Conservation (phyloP, 805 yeast species). For the Ogataea thermomethanolica region DNA sequence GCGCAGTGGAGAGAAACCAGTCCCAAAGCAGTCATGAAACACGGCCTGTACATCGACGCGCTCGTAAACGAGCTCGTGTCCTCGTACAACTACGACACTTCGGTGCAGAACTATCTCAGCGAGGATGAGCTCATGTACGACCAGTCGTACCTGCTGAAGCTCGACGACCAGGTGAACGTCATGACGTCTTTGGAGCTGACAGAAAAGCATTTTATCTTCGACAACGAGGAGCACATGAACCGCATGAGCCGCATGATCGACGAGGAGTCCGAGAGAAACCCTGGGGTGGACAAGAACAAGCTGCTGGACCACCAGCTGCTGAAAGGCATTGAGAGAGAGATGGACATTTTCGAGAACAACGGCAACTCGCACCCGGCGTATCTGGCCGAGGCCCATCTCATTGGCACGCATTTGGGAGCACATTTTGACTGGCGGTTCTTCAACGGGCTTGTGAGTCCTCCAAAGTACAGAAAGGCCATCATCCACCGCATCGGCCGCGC, state of each 20-base stretch:
- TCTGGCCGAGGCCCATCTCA: constrained; percentile 37
- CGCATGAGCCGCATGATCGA: constrained; percentile 12
- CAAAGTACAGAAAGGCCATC: constrained; percentile 35
- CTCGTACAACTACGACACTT: constrained; percentile 11
- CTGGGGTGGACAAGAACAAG: constrained; percentile 1
- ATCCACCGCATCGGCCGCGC: constrained; percentile 49
- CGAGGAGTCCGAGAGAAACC: constrained; percentile 2
- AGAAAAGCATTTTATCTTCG: constrained; percentile 27
- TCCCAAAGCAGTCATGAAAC: constrained; percentile 12
- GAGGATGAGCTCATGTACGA: constrained; percentile 21
- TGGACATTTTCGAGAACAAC: constrained; percentile 13
- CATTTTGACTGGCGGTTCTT: constrained; percentile 58
- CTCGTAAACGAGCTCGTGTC: constrained; percentile 5
- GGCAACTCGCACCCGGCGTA: constrained; percentile 26
- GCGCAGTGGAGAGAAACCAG: constrained; percentile 8
- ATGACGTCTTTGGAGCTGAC: constrained; percentile 15
- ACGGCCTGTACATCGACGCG: constrained; percentile 21
- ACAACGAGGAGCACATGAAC: constrained; percentile 19
- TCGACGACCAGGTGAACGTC: constrained; percentile 12
- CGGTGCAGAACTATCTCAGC: constrained; percentile 10
- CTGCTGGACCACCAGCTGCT: constrained; percentile 22
- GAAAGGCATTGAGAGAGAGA: constrained; percentile 16
- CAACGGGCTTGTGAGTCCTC: constrained; percentile 43
- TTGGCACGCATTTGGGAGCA: constrained; percentile 22
- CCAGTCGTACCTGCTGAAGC: constrained; percentile 15